A percentile compares a stretch with the other conserved stretches of the same genome.
Evolutionary conservation across 1,284 basidiomycete genomes (phyloP).

Genomic region (Tilletiopsis washingtonensis): DNA sequence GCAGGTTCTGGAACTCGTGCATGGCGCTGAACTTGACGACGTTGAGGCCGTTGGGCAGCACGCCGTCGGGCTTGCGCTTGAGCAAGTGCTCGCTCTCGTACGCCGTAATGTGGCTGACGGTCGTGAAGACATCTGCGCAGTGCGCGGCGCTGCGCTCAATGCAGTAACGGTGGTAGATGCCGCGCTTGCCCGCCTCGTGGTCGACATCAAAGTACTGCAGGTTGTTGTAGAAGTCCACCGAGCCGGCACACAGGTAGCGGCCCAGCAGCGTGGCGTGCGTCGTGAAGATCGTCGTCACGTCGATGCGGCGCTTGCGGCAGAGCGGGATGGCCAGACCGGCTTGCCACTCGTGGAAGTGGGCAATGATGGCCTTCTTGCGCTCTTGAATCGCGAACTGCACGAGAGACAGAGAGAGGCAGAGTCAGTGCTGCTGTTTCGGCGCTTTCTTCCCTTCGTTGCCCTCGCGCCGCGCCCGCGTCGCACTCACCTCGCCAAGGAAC

Average conservation of each 20-base stretch:
- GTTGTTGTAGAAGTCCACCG: constrained; percentile 98
- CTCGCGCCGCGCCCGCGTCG: too few species aligned
- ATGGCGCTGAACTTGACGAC: constrained; percentile 92
- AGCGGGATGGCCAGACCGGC: constrained; percentile 93
- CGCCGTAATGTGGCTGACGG: constrained; percentile 84
- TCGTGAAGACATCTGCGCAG: constrained; percentile 95
- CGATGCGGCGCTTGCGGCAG: constrained; percentile 89
- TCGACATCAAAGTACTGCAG: constrained; percentile 98
- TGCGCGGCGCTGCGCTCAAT: constrained; percentile 90
- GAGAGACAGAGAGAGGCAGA: too few species aligned
- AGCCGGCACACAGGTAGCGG: constrained; percentile 92
- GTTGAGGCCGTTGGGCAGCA: constrained; percentile 95
- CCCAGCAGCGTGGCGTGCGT: constrained; percentile 98
- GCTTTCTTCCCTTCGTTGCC: too few species aligned
- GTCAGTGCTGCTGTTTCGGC: too few species aligned
- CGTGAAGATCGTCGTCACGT: constrained; percentile 88
- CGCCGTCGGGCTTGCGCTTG: constrained; percentile 91
- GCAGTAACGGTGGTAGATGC: constrained; percentile 84
- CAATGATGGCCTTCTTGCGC: constrained; percentile 74
- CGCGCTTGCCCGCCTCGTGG: constrained; percentile 95
- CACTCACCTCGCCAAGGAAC: constrained; percentile 87
- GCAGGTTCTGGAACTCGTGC: constrained; percentile 95
- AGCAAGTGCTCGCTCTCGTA: constrained; percentile 92
- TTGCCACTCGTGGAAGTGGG: constrained; percentile 99
- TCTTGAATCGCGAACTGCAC: constrained; percentile 65